These are phyloP conservation scores for Rhytidiadelphus loreus DNA, from an alignment of 225 moss, liverwort and hornwort species.

Conservation along the genomic window DNA sequence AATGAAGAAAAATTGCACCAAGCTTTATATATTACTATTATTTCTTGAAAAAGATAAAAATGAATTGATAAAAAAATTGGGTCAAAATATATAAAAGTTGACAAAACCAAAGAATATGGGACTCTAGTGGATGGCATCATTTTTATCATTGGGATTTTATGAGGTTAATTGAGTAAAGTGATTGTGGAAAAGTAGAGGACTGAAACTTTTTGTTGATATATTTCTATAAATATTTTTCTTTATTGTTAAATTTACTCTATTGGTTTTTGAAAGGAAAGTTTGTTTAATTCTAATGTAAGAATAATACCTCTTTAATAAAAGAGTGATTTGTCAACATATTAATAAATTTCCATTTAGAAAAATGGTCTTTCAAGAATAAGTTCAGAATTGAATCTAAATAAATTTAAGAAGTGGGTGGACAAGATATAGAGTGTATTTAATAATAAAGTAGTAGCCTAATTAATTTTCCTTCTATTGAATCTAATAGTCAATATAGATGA, in stretches of 20 bases:
- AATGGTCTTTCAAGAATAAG: not conserved
- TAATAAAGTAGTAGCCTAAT: not conserved
- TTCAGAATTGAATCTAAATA: not conserved
- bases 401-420: not conserved
- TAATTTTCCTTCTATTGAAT: not conserved
- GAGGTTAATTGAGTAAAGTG: not conserved
- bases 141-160: not conserved
- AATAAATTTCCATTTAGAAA: not conserved
- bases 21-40: not conserved
- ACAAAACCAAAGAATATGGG: not conserved
- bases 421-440: not conserved
- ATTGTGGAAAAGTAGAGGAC: not conserved
- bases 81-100: not conserved
- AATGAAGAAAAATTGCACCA: not conserved
- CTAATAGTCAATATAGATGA: not conserved
- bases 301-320: not conserved
- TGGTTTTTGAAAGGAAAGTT: not conserved
- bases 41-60: not conserved
- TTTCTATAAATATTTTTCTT: not conserved
- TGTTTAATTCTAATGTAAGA: not conserved
- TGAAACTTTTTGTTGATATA: not conserved
- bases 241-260: not conserved
- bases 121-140: not conserved
- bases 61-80: not conserved
- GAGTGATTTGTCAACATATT: not conserved